Conservation (phyloP, 192 early-diverging fungal species). For the Lobosporangium transversale region DNA sequence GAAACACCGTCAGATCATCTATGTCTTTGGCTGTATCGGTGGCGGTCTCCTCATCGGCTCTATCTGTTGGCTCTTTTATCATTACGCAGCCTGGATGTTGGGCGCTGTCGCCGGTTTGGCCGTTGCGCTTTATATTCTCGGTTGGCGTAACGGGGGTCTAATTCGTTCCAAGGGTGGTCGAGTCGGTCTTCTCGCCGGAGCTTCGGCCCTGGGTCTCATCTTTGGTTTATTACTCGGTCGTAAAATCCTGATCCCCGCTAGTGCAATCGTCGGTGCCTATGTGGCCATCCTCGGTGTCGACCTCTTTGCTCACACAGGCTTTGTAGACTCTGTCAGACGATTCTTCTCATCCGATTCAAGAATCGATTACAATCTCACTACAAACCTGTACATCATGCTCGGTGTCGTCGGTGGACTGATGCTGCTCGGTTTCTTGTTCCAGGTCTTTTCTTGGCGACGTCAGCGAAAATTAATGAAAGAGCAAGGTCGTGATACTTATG, state of each 20-base stretch:
- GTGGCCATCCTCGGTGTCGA: constrained; percentile 27
- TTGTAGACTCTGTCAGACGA: constrained; percentile 15
- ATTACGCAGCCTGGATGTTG: constrained; percentile 23
- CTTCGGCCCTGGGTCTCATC: constrained; percentile 8
- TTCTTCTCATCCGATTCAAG: constrained; percentile 24
- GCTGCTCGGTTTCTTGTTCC: constrained; percentile 4
- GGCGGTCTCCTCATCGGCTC: constrained; percentile 19
- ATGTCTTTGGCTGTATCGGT: constrained; percentile 34
- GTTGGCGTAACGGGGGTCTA: constrained; percentile 21
- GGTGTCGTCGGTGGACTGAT: constrained; percentile 24
- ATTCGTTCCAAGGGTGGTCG: constrained; percentile 36
- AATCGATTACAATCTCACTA: constrained; percentile 16
- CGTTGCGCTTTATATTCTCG: constrained; percentile 31
- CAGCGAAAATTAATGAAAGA: constrained; percentile 3
- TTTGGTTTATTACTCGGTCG: constrained; percentile 29
- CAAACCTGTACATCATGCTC: constrained; percentile 46
- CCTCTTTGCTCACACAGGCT: constrained; percentile 38
- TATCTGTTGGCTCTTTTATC: constrained; percentile 17
- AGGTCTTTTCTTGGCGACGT: constrained; percentile 15
- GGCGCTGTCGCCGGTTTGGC: constrained; percentile 13
- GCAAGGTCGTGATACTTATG: constrained; percentile 18
- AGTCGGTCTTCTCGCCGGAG: constrained; percentile 32
- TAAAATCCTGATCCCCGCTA: constrained; percentile 33
- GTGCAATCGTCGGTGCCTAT: constrained; percentile 36
- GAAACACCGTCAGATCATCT: constrained; percentile 34